A percentile compares a stretch with the other conserved stretches of the same genome.
phyloP scores from a whole-genome alignment of 768 basidiomycete genomes.

The Candolleomyces aberdarensis region DNA sequence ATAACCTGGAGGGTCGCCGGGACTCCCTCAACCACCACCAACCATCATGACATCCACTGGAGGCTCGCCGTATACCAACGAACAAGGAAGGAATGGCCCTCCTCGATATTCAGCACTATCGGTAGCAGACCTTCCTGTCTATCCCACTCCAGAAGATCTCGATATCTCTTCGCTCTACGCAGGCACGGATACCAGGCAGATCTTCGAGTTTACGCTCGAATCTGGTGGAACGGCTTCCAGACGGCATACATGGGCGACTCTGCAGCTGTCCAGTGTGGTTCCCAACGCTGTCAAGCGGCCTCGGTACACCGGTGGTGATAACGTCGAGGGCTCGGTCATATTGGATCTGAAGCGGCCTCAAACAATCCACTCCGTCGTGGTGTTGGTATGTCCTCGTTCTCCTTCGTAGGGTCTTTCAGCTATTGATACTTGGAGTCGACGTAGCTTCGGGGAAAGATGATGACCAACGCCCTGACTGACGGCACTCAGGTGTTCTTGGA shows the following conservation, averaged over 20 bases:
- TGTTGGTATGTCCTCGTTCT: not conserved
- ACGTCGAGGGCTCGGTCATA: not conserved
- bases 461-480: not conserved
- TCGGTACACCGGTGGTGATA: not conserved
- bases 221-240: not conserved
- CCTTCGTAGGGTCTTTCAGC: not conserved
- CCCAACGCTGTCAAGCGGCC: not conserved
- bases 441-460: not conserved
- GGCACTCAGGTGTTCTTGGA: not conserved
- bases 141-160: not conserved
- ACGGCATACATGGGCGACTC: not conserved
- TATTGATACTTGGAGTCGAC: not conserved
- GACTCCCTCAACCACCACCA: not conserved
- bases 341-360: not conserved
- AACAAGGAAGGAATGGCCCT: not conserved
- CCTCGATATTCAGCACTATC: slow-evolving; percentile 1
- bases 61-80: not conserved
- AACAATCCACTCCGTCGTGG: not conserved
- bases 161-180: not conserved
- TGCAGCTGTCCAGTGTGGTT: not conserved
- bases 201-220: not conserved
- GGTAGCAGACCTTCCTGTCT: not conserved
- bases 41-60: not conserved
- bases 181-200: not conserved
- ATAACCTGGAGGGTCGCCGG: not conserved